Base-by-base conservation (phyloP, 2,329 filamentous ascomycete genomes). In the Biscogniauxia marginata region DNA sequence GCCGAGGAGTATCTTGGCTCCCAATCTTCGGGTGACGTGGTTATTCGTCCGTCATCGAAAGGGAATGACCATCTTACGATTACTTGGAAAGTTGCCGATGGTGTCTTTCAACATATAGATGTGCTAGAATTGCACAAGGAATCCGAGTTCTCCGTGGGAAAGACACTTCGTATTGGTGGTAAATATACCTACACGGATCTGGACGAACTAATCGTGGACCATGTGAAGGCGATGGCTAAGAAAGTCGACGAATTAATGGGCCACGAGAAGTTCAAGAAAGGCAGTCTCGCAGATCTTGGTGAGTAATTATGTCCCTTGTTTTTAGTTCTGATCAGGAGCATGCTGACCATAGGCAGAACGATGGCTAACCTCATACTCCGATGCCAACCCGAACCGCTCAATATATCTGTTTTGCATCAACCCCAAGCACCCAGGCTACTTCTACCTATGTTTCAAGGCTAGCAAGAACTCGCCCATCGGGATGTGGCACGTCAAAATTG, bases 371-470 rank as follows among this genome's bases (percentile, higher is more conserved):
- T 96, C 92, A 9, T 99, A 98, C 76, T 95, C 93, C 68, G 89
- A 95, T 71, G 95, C 95, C 72, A 98, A 99, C 73, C 93, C 95
- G 9, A 93, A 88, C 70, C 90, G 93, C 60, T 96, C 90, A 59
- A 90, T 91, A 64, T 99, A 99, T 73, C 90, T 91, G 47, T 98
- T 99, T 80, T 98, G 93, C 80, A 87, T 96, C 71, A 92, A 98
- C 71, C 83, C 88, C 30, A 93, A 93, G 74, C 89, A 93, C 71
- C 90, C 95, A 0, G 95, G 95, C 30, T 96, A 96, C 78, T 99
- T 99, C 76, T 89, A 86, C 77, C 84, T 99, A 44, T 96, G 92
- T 78, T 99, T 97, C 85, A 98, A 98, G 78, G 91, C 92, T 21
- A 93, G 90, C 59, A 83, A 87, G 65, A 80, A 82, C 49, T 89